Evolutionary conservation across 2,329 filamentous ascomycete genomes (phyloP), one percentile per base, ranked within the genome.

Genomic region (Pseudocercospora macadamiae): DNA sequence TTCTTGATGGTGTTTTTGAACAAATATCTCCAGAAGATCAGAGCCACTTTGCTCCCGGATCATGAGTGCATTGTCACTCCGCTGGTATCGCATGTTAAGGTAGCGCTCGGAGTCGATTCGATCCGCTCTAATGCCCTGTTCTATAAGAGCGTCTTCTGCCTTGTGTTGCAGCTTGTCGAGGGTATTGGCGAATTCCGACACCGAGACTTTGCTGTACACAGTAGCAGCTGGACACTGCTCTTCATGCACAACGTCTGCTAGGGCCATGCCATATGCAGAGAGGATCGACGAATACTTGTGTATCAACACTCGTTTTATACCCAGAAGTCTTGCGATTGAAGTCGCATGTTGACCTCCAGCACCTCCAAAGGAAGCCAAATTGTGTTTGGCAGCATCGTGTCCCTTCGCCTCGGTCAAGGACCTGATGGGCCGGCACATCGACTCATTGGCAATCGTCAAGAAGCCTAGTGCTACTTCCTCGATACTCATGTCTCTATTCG

Each of bases 171-270:
- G 61, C 0, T 56, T 18, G 1, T 65, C 54, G 28, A 77, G 72
- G 2, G 75, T 67, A 0, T 28, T 55, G 34, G 25, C 45, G 32
- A 85, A 84, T 4, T 81, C 73, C 2, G 86, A 79, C 0, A 83
- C 82, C 0, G 80, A 79, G 30, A 80, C 81, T 2, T 73, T 67
- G 16, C 85, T 83, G 80, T 79, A 80, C 80, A 84, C 4, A 79
- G 76, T 60, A 79, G 81, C 83, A 60, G 83, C 81, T 6, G 89
- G 88, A 69, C 91, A 89, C 69, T 96, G 91, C 16, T 87, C 83
- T 75, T 96, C 92, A 62, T 96, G 89, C 0, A 96, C 91, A 0
- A 96, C 90, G 68, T 96, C 91, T 7, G 91, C 91, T 6, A 96
- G 77, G 0, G 91, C 90, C 89, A 96, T 95, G 7, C 91, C 91